A percentile compares a stretch with the other conserved stretches of the same genome.
These are phyloP conservation scores for Hydnomerulius pinastri DNA, from an alignment of 768 basidiomycete genomes.

Conservation along the genomic window DNA sequence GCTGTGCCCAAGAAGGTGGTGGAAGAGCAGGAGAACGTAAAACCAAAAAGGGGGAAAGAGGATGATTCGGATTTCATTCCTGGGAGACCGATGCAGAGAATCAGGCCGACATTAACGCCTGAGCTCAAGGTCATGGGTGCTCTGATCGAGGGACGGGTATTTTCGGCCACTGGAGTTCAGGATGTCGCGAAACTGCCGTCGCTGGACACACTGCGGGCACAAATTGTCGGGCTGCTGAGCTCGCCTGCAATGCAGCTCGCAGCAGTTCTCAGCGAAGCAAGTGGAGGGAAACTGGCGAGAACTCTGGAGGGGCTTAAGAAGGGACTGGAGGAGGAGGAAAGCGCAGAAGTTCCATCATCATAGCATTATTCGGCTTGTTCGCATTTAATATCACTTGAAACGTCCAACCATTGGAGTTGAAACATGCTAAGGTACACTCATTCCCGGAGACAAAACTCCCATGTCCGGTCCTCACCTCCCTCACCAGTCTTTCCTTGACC, in stretches of 20 bases:
- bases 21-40: constrained; percentile 52
- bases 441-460: constrained; percentile 73
- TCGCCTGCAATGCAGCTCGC: constrained; percentile 74
- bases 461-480: constrained; percentile 80
- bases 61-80: constrained; percentile 66
- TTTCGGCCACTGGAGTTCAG: constrained; percentile 58
- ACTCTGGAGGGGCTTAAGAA: constrained; percentile 76
- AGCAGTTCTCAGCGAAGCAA: constrained; percentile 66
- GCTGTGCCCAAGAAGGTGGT: constrained; percentile 58
- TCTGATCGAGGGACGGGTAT: constrained; percentile 73
- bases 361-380: constrained; percentile 16
- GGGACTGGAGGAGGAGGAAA: constrained; percentile 55
- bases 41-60: constrained; percentile 52
- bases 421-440: too few species aligned
- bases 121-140: constrained; percentile 77
- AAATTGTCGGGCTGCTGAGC: constrained; percentile 83
- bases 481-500: constrained; percentile 67
- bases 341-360: constrained; percentile 16
- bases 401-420: background rate
- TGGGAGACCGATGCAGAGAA: constrained; percentile 65
- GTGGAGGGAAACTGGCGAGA: constrained; percentile 67
- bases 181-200: constrained; percentile 75
- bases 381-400: constrained; percentile 5
- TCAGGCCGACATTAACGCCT: constrained; percentile 56
- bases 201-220: constrained; percentile 73